Evolutionary conservation across 2,329 filamentous ascomycete species (phyloP).

Genomic region (Cladosporium colombiae): DNA sequence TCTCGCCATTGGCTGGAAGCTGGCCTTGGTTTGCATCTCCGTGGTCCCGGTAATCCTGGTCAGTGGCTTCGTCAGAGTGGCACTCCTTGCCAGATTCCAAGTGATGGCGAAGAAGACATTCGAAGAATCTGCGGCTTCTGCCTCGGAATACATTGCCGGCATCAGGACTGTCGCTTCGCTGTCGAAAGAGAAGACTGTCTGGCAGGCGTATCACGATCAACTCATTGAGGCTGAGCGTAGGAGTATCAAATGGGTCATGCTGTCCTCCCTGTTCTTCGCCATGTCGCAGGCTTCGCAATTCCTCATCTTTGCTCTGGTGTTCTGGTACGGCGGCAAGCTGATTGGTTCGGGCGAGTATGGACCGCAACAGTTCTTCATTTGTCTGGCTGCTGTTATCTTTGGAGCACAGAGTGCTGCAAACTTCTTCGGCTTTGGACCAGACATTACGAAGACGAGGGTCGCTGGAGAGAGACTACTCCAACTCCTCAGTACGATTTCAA

Average conservation of each 20-base stretch:
- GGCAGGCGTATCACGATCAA: slow-evolving; percentile 27
- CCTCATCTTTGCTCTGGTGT: slow-evolving; percentile 37
- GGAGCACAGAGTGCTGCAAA: slow-evolving; percentile 68
- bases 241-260: slow-evolving; percentile 21
- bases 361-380: slow-evolving; percentile 53
- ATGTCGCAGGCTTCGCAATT: slow-evolving; percentile 39
- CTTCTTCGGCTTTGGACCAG: slow-evolving; percentile 61
- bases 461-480: slow-evolving; percentile 49
- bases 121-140: slow-evolving; percentile 30
- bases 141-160: slow-evolving; percentile 33
- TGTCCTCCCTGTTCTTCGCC: slow-evolving; percentile 32
- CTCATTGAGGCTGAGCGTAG: slow-evolving; percentile 29
- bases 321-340: slow-evolving; percentile 40
- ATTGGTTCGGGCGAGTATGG: slow-evolving; percentile 38
- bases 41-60: slow-evolving; percentile 47
- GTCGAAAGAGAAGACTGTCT: slow-evolving; percentile 30
- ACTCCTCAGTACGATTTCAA: slow-evolving; percentile 33
- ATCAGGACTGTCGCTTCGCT: slow-evolving; percentile 39
- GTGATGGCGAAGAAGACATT: slow-evolving; percentile 27
- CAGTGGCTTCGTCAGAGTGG: slow-evolving; percentile 46
- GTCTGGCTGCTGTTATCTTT: slow-evolving; percentile 43
- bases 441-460: slow-evolving; percentile 38
- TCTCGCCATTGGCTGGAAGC: slow-evolving; percentile 51
- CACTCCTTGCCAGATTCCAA: slow-evolving; percentile 37
- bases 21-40: slow-evolving; percentile 46